Evolutionary conservation across 2,329 filamentous ascomycete species (phyloP), one percentile per base, ranked within the genome.

Genomic region (Beauveria asiatica): DNA sequence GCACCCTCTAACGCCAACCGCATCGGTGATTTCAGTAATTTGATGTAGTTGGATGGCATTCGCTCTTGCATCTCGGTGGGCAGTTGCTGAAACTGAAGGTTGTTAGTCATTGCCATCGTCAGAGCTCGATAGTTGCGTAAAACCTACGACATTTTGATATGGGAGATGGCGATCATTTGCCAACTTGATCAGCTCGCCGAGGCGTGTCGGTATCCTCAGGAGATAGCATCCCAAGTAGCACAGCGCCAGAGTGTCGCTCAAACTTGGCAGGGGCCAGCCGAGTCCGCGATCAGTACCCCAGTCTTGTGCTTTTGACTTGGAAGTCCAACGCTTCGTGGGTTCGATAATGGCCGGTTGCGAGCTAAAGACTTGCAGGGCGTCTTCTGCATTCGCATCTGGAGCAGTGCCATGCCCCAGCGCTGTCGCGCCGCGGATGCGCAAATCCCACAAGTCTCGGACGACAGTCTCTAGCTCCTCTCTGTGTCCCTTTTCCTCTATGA

Each of bases 381-480:
- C 68, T 23, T 69, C 70, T 6, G 41, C 37, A 21, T 11, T 44
- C 30, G 56, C 49, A 3, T 27, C 27, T 19, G 58, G 33, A 25
- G 19, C 33, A 7, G 27, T 27, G 44, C 51, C 51, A 2, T 55
- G 58, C 2, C 58, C 65, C 69, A 74, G 50, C 72, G 76, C 39
- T 64, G 77, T 66, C 72, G 69, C 74, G 21, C 74, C 75, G 42
- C 81, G 74, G 2, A 80, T 76, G 5, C 90, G 83, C 55, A 97
- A 75, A 57, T 87, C 80, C 93, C 94, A 99, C 16, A 99, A 80
- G 70, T 96, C 92, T 61, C 86, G 84, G 5, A 95, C 85, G 10
- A 96, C 79, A 8, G 77, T 86, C 77, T 96, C 91, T 13, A 97
- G 78, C 66, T 96, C 88, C 5, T 78, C 72, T 1, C 87, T 86